These are phyloP conservation scores for Boletus subparvulus DNA, from an alignment of 768 basidiomycete genomes.

Conservation along the genomic window DNA sequence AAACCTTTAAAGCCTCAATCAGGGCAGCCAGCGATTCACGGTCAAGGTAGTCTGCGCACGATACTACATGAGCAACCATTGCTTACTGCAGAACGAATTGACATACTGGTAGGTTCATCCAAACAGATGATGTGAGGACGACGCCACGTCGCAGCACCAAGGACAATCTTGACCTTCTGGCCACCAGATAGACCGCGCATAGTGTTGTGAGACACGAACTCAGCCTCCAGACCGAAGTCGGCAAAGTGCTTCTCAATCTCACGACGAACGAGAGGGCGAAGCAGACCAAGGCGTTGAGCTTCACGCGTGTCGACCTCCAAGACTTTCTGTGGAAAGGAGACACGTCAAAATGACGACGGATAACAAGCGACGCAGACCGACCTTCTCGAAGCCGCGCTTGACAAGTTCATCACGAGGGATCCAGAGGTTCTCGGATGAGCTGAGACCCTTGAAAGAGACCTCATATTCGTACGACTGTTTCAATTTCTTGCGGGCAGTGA, in stretches of 20 bases:
- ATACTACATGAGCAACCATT: background rate
- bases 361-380: conserved; percentile 22
- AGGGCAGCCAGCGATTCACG: conserved; percentile 98
- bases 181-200: conserved; percentile 99
- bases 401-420: conserved; percentile 92
- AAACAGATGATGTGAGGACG: conserved; percentile 96
- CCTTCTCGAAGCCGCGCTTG: conserved; percentile 98
- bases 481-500: conserved; percentile 89
- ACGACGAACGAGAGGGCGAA: conserved; percentile 94
- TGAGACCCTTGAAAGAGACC: conserved; percentile 91
- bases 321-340: conserved; percentile 63
- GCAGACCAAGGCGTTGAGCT: conserved; percentile 92
- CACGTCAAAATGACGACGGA: background rate
- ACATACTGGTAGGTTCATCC: conserved; percentile 91
- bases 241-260: conserved; percentile 99
- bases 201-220: conserved; percentile 98
- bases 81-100: background rate
- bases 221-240: conserved; percentile 98
- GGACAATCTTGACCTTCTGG: conserved; percentile 99
- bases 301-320: conserved; percentile 96
- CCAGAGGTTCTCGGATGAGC: conserved; percentile 99
- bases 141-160: conserved; percentile 98
- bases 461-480: conserved; percentile 99
- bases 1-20: conserved; percentile 96
- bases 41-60: conserved; percentile 85